Evolutionary conservation across 805 yeast species (phyloP).

Genomic region (Priceomyces fermenticarens): DNA sequence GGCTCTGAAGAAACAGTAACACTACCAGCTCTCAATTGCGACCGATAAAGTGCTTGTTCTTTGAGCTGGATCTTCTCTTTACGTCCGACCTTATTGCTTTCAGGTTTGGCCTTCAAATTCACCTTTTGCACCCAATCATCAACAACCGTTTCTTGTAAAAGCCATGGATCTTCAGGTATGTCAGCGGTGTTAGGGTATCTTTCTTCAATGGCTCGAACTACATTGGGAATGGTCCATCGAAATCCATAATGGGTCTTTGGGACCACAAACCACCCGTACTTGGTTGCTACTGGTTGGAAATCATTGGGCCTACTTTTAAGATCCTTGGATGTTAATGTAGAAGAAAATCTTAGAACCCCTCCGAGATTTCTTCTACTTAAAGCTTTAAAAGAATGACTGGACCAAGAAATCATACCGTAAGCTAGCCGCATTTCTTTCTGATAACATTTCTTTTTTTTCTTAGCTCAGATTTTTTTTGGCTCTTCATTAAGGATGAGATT

Average conservation of each 20-base stretch:
- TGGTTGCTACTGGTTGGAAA: slow-evolving; percentile 12
- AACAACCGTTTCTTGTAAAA: slow-evolving; percentile 11
- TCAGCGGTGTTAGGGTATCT: slow-evolving; percentile 11
- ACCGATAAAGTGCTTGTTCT: slow-evolving; percentile 17
- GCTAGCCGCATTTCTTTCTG: too few species aligned
- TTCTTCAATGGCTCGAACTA: slow-evolving; percentile 9
- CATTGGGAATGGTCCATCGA: slow-evolving; percentile 15
- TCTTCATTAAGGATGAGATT: too few species aligned
- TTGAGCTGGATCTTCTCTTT: slow-evolving; percentile 8
- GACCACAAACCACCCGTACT: slow-evolving; percentile 20
- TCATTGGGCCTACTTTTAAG: slow-evolving; percentile 7
- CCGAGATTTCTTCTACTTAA: too few species aligned
- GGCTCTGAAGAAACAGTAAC: slow-evolving; percentile 2
- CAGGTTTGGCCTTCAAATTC: slow-evolving; percentile 5
- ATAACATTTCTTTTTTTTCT: too few species aligned
- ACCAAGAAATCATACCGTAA: too few species aligned
- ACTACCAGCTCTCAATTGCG: slow-evolving; percentile 16
- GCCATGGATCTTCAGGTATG: slow-evolving; percentile 2
- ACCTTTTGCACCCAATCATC: slow-evolving; percentile 13
- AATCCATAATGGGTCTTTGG: slow-evolving; percentile 13
- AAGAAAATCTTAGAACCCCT: too few species aligned
- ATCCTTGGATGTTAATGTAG: background rate
- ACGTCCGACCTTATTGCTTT: slow-evolving; percentile 5
- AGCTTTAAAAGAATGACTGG: too few species aligned
- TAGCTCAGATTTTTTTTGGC: too few species aligned